Evolutionary conservation across 495 filamentous ascomycete genomes (phyloP).

Genomic region (Lasiosphaeris hirsuta): DNA sequence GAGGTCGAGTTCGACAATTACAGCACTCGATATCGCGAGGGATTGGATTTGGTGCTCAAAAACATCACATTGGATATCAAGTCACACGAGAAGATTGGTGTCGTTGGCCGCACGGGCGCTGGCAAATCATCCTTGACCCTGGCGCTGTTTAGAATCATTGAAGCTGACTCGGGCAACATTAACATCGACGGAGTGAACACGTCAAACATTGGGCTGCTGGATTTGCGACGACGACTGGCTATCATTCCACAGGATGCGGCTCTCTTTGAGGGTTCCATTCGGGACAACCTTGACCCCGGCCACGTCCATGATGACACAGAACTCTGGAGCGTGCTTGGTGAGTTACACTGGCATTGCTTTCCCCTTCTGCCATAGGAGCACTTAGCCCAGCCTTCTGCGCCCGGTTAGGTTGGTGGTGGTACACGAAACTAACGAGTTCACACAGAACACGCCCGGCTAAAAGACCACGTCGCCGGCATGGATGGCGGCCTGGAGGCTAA

Average conservation of each 20-base stretch:
- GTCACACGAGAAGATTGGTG: constrained; percentile 95
- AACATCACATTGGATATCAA: constrained; percentile 89
- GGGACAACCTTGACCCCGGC: constrained; percentile 94
- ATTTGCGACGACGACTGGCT: constrained; percentile 83
- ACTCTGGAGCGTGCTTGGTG: constrained; percentile 93
- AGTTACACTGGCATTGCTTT: constrained; percentile 25
- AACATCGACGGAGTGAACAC: constrained; percentile 87
- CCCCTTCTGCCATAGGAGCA: constrained; percentile 18
- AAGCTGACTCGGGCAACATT: constrained; percentile 74
- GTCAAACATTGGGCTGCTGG: constrained; percentile 82
- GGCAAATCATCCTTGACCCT: constrained; percentile 95
- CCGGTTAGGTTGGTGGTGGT: constrained; percentile 9
- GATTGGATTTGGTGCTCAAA: constrained; percentile 87
- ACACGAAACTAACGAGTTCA: constrained; percentile 20
- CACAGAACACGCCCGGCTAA: constrained; percentile 87
- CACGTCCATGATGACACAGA: constrained; percentile 96
- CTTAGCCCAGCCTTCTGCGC: constrained; percentile 17
- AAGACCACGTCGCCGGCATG: constrained; percentile 87
- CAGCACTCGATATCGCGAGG: constrained; percentile 86
- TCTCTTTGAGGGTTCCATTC: constrained; percentile 91
- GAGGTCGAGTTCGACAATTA: constrained; percentile 90
- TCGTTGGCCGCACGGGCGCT: constrained; percentile 93
- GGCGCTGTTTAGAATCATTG: constrained; percentile 93
- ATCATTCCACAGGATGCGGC: constrained; percentile 99
- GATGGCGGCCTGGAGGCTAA: constrained; percentile 82